Conservation (phyloP, 805 yeast species). For the Kodamaea sagamina region DNA sequence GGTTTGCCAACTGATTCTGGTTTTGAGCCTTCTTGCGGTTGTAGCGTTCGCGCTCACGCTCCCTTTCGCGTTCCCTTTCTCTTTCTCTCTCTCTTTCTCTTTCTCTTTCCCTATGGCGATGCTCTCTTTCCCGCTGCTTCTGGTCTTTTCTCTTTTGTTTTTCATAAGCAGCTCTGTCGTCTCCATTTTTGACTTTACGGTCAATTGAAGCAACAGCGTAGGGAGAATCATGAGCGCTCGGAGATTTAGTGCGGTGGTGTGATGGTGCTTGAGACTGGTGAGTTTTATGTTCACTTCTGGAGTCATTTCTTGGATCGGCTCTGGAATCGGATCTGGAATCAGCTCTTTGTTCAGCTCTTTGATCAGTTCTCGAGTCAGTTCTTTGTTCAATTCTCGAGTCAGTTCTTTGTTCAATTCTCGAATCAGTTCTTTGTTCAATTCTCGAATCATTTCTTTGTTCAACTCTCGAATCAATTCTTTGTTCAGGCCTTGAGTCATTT, state of each 20-base stretch:
- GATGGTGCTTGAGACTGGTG: not conserved
- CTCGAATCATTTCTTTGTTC: not conserved
- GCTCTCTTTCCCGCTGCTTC: slow-evolving; percentile 2
- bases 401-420: slow-evolving; percentile 9
- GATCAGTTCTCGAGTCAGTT: not conserved
- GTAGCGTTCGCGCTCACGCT: slow-evolving; percentile 4
- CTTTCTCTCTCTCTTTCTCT: slow-evolving; percentile 7
- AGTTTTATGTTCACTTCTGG: not conserved
- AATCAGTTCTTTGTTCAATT: not conserved
- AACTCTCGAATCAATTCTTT: not conserved
- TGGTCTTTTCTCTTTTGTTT: slow-evolving; percentile 1
- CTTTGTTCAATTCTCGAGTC: not conserved
- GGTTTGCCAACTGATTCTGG: not conserved
- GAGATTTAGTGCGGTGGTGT: slow-evolving; percentile 1
- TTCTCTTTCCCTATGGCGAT: slow-evolving; percentile 4
- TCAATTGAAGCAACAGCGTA: slow-evolving; percentile 6
- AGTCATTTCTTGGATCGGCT: not conserved
- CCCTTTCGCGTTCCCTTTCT: slow-evolving; percentile 5
- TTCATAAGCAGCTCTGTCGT: slow-evolving; percentile 4
- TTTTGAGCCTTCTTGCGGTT: not conserved
- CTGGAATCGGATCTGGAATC: not conserved
- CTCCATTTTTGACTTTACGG: slow-evolving; percentile 2
- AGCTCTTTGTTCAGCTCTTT: not conserved
- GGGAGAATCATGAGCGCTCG: slow-evolving; percentile 1
- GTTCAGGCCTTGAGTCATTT: not conserved